A percentile compares a stretch with the other conserved stretches of the same genome.
phyloP scores from a whole-genome alignment of 2,329 filamentous ascomycete species.

The Aspergillus texensis region DNA sequence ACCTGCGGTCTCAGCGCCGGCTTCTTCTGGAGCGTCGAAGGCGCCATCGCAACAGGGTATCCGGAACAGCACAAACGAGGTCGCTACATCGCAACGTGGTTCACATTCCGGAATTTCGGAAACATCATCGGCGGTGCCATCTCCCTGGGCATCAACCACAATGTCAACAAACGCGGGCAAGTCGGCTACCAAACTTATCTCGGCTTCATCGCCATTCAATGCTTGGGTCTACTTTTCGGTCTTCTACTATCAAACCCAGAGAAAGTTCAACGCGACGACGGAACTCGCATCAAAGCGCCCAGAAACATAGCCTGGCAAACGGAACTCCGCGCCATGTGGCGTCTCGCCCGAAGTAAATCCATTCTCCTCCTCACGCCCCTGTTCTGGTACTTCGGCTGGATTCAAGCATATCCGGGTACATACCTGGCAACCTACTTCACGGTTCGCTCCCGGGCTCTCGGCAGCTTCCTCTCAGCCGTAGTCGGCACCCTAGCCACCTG shows the following conservation, averaged over 20 bases:
- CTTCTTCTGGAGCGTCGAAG: conserved; percentile 48
- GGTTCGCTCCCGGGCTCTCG: conserved; percentile 45
- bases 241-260: conserved; percentile 49
- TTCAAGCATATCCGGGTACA: conserved; percentile 46
- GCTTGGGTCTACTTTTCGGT: conserved; percentile 47
- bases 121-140: conserved; percentile 56
- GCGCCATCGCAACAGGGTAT: conserved; percentile 46
- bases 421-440: conserved; percentile 49
- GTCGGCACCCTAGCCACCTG: conserved; percentile 45
- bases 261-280: conserved; percentile 49
- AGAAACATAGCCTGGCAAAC: conserved; percentile 24
- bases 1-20: conserved; percentile 44
- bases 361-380: conserved; percentile 43
- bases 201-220: conserved; percentile 53
- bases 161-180: conserved; percentile 32
- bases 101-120: conserved; percentile 45
- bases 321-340: conserved; percentile 43
- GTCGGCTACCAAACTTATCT: conserved; percentile 43
- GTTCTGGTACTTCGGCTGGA: conserved; percentile 38
- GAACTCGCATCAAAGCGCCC: conserved; percentile 36
- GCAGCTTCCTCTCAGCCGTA: conserved; percentile 41
- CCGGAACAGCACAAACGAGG: conserved; percentile 30
- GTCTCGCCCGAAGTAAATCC: conserved; percentile 31
- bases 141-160: conserved; percentile 52
- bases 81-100: conserved; percentile 39